Base-by-base conservation (phyloP, 768 basidiomycete genomes). In the Boletellus emodensis region DNA sequence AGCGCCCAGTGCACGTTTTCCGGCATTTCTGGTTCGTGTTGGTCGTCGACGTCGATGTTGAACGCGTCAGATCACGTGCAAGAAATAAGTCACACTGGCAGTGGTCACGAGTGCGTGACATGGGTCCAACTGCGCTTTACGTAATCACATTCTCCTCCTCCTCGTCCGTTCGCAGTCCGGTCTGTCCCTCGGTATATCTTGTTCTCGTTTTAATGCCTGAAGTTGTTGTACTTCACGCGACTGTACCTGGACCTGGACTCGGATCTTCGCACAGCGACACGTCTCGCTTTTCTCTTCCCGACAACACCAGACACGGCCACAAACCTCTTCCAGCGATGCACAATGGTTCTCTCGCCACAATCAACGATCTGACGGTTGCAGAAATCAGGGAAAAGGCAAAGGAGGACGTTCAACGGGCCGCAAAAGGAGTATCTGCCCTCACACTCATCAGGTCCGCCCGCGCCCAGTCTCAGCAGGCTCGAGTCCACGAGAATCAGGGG, bases 361-460 rank as follows among this genome's bases (percentile, higher is more conserved):
- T 50, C 30, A 67, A 71, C 36, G 60, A 60, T 52, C 59, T 71
- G 37, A 63, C 73, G 14, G 70, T 77, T 47, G 66, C 73, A 38
- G 78, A 78, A 42, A 72, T 80, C 58, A 80, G 78, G 61, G 71
- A 74, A 44, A 68, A 59, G 52, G 78, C 74, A 6, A 79, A 70
- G 57, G 71, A 69, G 44, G 66, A 70, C 51, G 82, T 82, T 12
- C 69, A 71, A 34, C 77, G 74, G 47, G 74, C 75, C 45, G 78
- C 78, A 41, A 76, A 75, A 55, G 83, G 83, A n/a, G 76, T 76
- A 38, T 81, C 85, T 9, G 72, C 84, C 7, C 61, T 79, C 26
- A 70, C 77, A 9, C 76, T 90, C 57, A 80, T 91, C 66, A 77
- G 72, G 62, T 68, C 75, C 18, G 88, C 89, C 20, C 77, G 81